Evolutionary conservation across 768 basidiomycete genomes (phyloP), one percentile per base, ranked within the genome.

Genomic region (Russula sp.): DNA sequence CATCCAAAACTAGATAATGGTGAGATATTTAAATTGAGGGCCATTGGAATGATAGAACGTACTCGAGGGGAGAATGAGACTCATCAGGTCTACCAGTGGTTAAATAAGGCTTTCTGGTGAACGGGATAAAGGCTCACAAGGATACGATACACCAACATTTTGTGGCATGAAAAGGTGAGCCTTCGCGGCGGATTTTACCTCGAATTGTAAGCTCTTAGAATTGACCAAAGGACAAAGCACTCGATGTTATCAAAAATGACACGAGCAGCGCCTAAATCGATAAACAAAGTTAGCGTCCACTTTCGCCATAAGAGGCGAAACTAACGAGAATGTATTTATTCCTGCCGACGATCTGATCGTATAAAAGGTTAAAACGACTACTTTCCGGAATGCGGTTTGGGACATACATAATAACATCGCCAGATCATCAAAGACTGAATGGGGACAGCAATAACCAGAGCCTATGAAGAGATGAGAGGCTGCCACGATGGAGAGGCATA

Each of bases 351-450:
- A 61, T 48, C 64, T 65, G 22, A 22, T 34, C 16, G 7, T 2
- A 44, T 10, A 13, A n/a, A 46, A 38, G 28, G 24, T 65, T 30
- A 61, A 42, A 46, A 42, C 2, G 13, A 14, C 16, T 14, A 14
- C 1, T 13, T 22, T 20, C 14, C 18, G 32, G 13, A 18, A 51
- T 24, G 22, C 22, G 16, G 22, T 34, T 13, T 9, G 51, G 30
- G 24, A 61, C 64, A 32, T 38, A 65, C 64, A 52, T 65, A 10
- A 57, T 65, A 61, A 26, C 64, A 65, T 6, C 64, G 64, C 40
- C 30, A 49, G n/a, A 65, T 50, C 64, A 65, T 61, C 48, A 56
- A 40, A 7, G 48, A 40, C 2, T 65, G 64, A 30, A 65, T 55
- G 6, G 64, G 64, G 40, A 18, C 38, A 2, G 64, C 18, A 26